A percentile compares a stretch with the other conserved stretches of the same genome.
Conservation (phyloP, 2,329 filamentous ascomycete genomes). For the Neobulgaria alba region DNA sequence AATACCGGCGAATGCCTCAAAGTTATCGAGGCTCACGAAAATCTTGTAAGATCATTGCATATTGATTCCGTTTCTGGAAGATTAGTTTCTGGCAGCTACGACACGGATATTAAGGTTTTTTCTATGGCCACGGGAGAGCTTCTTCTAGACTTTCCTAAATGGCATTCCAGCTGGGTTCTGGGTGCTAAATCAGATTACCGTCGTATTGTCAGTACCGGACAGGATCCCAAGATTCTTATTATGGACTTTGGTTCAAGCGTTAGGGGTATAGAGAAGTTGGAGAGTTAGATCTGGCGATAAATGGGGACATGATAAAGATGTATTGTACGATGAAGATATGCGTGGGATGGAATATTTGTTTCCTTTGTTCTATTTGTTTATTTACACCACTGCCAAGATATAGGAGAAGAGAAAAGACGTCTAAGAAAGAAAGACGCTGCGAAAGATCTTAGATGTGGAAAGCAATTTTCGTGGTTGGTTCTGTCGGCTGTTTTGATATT, state of each 20-base stretch:
- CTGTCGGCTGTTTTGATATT: no score
- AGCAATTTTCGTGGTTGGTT: no score
- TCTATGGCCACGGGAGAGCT: conserved; percentile 73
- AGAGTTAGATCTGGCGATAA: no score
- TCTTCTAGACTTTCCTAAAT: conserved; percentile 80
- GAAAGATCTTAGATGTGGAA: no score
- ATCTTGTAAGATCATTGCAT: conserved; percentile 82
- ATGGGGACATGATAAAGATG: no score
- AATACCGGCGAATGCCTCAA: conserved; percentile 78
- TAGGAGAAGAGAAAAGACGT: no score
- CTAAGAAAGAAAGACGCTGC: no score
- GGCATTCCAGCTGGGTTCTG: conserved; percentile 95
- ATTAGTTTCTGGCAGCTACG: conserved; percentile 87
- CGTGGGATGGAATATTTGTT: no score
- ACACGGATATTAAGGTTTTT: conserved; percentile 91
- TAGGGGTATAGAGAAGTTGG: conserved; percentile 48
- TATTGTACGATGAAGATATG: no score
- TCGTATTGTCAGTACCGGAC: conserved; percentile 87
- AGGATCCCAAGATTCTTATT: conserved; percentile 85
- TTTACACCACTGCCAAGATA: no score
- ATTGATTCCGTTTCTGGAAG: conserved; percentile 80
- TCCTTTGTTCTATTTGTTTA: no score
- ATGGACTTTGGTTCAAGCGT: conserved; percentile 77
- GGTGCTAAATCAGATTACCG: conserved; percentile 94
- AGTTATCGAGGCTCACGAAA: conserved; percentile 73